phyloP scores from a whole-genome alignment of 2,329 filamentous ascomycete species.

The Teratosphaeria pseudoeucalypti region DNA sequence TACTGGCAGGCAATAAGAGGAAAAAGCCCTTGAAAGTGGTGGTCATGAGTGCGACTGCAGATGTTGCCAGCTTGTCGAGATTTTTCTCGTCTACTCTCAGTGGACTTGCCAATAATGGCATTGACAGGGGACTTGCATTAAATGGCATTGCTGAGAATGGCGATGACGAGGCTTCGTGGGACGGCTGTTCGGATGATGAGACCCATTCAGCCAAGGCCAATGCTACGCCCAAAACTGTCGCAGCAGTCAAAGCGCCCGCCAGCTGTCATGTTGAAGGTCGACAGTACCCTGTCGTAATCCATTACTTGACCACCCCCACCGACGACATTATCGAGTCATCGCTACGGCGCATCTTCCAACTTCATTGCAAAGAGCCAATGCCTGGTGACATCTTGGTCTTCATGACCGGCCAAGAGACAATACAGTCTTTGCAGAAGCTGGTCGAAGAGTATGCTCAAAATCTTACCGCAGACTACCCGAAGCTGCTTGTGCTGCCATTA shows the following conservation, averaged over 20 bases:
- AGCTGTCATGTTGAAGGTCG: slow-evolving; percentile 69
- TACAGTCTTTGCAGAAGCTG: slow-evolving; percentile 68
- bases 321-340: slow-evolving; percentile 74
- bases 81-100: slow-evolving; percentile 52
- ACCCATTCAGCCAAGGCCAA: neutral
- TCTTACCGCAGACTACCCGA: slow-evolving; percentile 44
- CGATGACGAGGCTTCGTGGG: slow-evolving; percentile 11
- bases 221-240: neutral
- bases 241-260: slow-evolving; percentile 18
- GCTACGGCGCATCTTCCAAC: slow-evolving; percentile 70
- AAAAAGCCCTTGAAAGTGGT: slow-evolving; percentile 75
- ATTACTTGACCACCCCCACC: slow-evolving; percentile 63
- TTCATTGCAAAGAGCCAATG: slow-evolving; percentile 79
- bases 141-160: neutral
- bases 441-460: slow-evolving; percentile 69
- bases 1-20: slow-evolving; percentile 39
- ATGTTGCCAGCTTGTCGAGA: slow-evolving; percentile 63
- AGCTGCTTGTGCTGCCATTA: slow-evolving; percentile 61
- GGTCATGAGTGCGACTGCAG: slow-evolving; percentile 94
- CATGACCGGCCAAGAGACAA: slow-evolving; percentile 83
- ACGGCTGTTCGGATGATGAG: slow-evolving; percentile 16
- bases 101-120: slow-evolving; percentile 19
- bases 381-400: slow-evolving; percentile 92
- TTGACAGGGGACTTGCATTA: neutral
- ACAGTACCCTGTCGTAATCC: slow-evolving; percentile 71